These are phyloP conservation scores for Aquilaria agallochum DNA, from an alignment of 441 rosid species.

Conservation along the genomic window DNA sequence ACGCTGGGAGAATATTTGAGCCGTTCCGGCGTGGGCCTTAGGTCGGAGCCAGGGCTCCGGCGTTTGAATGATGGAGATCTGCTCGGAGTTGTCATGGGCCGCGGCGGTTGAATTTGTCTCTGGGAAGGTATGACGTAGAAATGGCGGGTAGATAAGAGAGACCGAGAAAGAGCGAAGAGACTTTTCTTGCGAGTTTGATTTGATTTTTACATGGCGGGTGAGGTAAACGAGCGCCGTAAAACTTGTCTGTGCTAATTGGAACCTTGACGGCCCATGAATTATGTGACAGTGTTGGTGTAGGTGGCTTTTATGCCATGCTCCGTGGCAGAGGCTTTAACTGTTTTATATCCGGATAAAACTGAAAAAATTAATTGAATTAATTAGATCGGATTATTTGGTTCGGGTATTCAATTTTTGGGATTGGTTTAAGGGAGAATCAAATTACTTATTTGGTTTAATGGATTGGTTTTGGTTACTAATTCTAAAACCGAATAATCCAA, in stretches of 20 bases:
- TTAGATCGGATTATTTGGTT: too few relatives aligned
- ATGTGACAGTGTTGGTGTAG: too few relatives aligned
- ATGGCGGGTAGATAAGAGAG: slow-evolving; percentile 20
- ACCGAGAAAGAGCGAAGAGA: slow-evolving; percentile 2
- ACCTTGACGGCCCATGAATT: background rate
- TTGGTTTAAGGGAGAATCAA: too few relatives aligned
- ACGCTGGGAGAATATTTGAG: slow-evolving; percentile 30
- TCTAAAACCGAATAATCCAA: too few relatives aligned
- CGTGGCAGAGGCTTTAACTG: too few relatives aligned
- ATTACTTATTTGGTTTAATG: too few relatives aligned
- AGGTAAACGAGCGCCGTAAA: slow-evolving; percentile 15
- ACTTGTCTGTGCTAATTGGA: background rate
- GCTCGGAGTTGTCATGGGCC: slow-evolving; percentile 13
- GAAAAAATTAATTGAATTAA: too few relatives aligned
- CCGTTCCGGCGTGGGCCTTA: slow-evolving; percentile 31
- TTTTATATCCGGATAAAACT: too few relatives aligned
- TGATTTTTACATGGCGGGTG: slow-evolving; percentile 10
- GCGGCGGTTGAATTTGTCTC: background rate
- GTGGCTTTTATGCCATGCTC: too few relatives aligned
- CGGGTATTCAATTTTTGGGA: too few relatives aligned
- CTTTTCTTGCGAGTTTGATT: background rate
- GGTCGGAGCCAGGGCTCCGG: slow-evolving; percentile 34
- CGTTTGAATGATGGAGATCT: slow-evolving; percentile 24
- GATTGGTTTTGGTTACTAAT: too few relatives aligned
- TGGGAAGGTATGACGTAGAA: background rate